Evolutionary conservation across 225 moss, liverwort and hornwort genomes (phyloP), one percentile per base, ranked within the genome.

Genomic region (Straminergon stramineum): DNA sequence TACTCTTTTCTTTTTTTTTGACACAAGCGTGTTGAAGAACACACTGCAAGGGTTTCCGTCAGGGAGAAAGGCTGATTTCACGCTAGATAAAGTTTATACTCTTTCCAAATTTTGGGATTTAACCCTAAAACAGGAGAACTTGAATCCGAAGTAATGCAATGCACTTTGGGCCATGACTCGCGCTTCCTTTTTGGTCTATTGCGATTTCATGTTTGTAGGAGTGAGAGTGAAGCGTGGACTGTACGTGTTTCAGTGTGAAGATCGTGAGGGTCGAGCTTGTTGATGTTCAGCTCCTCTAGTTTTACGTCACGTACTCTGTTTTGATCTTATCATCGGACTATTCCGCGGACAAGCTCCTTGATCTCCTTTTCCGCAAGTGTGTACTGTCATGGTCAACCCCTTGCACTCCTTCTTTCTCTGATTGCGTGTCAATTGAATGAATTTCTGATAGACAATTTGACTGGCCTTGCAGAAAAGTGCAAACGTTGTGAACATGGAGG

Each of bases 381-480:
- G 39, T 55, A 61, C 75, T 69, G 56, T 41, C 7, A 73, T 43
- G 81, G 27, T 73, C 41, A 62, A 13, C 55, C 41, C 69, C 30
- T 51, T 67, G 22, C 62, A 41, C 43, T 73, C 43, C 60, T 89
- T 70, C 65, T 55, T 67, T 60, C 87, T 31, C 57, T 63, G 57
- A 79, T n/a, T 48, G 51, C 31, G 37, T 75, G 60, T 61, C 41
- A 69, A 41, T 53, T 27, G 75, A 82, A 92, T 41, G 43, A 77
- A 69, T 52, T 83, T n/a, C 30, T 90, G 76, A 89, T 23, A 35
- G 62, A n/a, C 45, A 22, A 55, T 82, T 79, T 87, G 65, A 81
- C 84, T 90, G 48, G 64, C 53, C 70, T 75, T 88, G 92, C 92
- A 94, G 94, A 77, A 82, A 76, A 85, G 34, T 85, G 67, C 75